A percentile compares a stretch with the other conserved stretches of the same genome.
Evolutionary conservation across 352 stramenopile species (phyloP).

Genomic region (Phytophthora pseudosyringae): DNA sequence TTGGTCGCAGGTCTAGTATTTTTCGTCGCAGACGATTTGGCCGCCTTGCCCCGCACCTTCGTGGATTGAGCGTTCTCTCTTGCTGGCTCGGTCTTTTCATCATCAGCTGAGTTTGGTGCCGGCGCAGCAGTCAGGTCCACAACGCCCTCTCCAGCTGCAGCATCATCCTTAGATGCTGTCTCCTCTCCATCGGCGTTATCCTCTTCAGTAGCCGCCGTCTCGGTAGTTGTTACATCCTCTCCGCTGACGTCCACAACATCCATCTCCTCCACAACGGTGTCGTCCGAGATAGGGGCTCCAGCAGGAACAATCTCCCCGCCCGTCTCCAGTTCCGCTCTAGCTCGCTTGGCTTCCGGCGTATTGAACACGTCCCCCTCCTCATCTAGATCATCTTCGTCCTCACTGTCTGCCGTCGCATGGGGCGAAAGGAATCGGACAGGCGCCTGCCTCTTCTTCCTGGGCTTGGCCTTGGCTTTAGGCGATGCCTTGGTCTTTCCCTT

Average conservation of each 20-base stretch:
- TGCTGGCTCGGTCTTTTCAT: slow-evolving; percentile 2
- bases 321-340: slow-evolving; percentile 31
- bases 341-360: slow-evolving; percentile 34
- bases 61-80: slow-evolving; percentile 17
- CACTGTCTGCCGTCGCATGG: slow-evolving; percentile 34
- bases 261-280: slow-evolving; percentile 22
- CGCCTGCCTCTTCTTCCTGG: slow-evolving; percentile 21
- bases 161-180: not conserved
- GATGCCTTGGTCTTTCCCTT: slow-evolving; percentile 31
- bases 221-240: not conserved
- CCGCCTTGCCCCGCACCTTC: slow-evolving; percentile 23
- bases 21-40: slow-evolving; percentile 5
- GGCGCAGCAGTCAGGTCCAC: slow-evolving; percentile 33
- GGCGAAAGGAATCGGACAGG: slow-evolving; percentile 38
- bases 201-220: not conserved
- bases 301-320: slow-evolving; percentile 27
- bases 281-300: slow-evolving; percentile 30
- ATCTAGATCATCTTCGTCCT: slow-evolving; percentile 33
- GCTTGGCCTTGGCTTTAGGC: slow-evolving; percentile 23
- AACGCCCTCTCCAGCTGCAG: slow-evolving; percentile 10
- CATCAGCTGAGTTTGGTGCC: not conserved
- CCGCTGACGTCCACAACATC: slow-evolving; percentile 28
- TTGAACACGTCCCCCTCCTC: slow-evolving; percentile 38
- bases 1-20: slow-evolving; percentile 13
- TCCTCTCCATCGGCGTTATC: not conserved